These are phyloP conservation scores for Staphylotrichum longicolle DNA, from an alignment of 495 filamentous ascomycete genomes.

Conservation along the genomic window DNA sequence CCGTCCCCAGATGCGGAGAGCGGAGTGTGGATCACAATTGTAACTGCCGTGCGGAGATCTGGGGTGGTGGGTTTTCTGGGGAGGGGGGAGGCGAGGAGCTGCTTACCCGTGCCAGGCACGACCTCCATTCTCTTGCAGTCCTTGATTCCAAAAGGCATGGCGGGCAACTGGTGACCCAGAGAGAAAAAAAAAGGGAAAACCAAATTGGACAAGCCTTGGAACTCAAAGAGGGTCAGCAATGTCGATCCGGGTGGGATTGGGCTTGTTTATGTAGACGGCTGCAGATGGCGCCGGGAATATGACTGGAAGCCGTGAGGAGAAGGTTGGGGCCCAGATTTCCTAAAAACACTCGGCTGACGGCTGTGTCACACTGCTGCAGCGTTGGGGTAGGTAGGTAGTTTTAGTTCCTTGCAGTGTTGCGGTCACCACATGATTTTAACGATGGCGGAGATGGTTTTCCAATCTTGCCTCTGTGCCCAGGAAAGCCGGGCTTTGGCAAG, in stretches of 20 bases:
- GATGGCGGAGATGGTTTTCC: slow-evolving; percentile 2
- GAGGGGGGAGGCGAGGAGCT: not conserved
- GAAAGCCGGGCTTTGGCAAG: not conserved
- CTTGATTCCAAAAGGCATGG: slow-evolving; percentile 45
- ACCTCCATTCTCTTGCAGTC: slow-evolving; percentile 42
- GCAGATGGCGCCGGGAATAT: not conserved
- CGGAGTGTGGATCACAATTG: too few species aligned
- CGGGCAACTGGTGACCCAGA: slow-evolving; percentile 2
- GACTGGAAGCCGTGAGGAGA: too few species aligned
- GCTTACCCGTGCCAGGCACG: slow-evolving; percentile 52
- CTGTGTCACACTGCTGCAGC: not conserved
- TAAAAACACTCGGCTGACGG: too few species aligned
- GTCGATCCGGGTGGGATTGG: not conserved
- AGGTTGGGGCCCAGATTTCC: too few species aligned
- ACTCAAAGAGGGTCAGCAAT: not conserved
- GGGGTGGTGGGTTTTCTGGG: not conserved
- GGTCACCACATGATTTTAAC: not conserved
- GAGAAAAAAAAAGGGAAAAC: slow-evolving; percentile 1
- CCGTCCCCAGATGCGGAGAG: too few species aligned
- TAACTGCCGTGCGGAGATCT: not conserved
- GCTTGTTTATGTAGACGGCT: not conserved
- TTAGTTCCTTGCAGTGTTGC: not conserved
- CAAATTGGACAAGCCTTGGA: not conserved
- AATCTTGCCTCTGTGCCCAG: not conserved
- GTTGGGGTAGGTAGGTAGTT: too few species aligned